A percentile compares a stretch with the other conserved stretches of the same genome.
These are phyloP conservation scores for Aphanomyces astaci DNA, from an alignment of 352 stramenopile genomes.

Conservation along the genomic window DNA sequence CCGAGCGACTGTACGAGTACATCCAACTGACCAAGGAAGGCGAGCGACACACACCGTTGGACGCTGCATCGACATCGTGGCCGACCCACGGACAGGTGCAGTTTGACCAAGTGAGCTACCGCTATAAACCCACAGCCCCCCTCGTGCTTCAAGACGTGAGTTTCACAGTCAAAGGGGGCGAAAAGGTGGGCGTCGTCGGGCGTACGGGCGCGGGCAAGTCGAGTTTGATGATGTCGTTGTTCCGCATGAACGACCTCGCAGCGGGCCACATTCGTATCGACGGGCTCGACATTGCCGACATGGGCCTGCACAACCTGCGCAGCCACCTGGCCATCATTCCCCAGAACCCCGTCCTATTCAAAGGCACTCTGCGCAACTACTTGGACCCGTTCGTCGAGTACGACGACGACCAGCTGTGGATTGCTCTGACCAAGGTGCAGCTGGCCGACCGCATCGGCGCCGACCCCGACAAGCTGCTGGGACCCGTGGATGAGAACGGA, in stretches of 20 bases:
- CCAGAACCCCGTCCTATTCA: constrained; percentile 49
- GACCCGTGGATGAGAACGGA: constrained; percentile 70
- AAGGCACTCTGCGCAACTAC: constrained; percentile 64
- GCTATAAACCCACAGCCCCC: constrained; percentile 23
- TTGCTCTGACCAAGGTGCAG: constrained; percentile 45
- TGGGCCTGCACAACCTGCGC: constrained; percentile 25
- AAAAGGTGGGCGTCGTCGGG: constrained; percentile 26
- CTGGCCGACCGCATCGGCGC: constrained; percentile 48
- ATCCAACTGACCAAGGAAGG: constrained; percentile 34
- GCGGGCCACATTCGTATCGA: constrained; percentile 34
- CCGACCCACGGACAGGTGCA: not conserved
- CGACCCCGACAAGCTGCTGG: constrained; percentile 48
- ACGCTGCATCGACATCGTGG: not conserved
- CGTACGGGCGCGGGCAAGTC: constrained; percentile 27
- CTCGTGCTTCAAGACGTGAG: constrained; percentile 26
- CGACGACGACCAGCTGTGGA: constrained; percentile 48
- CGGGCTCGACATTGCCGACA: constrained; percentile 23
- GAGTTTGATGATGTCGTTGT: constrained; percentile 26
- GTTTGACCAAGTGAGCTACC: constrained; percentile 20
- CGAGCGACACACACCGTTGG: not conserved
- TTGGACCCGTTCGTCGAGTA: constrained; percentile 74
- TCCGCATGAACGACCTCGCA: constrained; percentile 45
- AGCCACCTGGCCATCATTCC: constrained; percentile 27
- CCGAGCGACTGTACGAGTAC: constrained; percentile 84
- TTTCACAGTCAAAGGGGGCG: constrained; percentile 9